Conservation (phyloP, 805 yeast species). For the Hanseniaspora meyeri region DNA sequence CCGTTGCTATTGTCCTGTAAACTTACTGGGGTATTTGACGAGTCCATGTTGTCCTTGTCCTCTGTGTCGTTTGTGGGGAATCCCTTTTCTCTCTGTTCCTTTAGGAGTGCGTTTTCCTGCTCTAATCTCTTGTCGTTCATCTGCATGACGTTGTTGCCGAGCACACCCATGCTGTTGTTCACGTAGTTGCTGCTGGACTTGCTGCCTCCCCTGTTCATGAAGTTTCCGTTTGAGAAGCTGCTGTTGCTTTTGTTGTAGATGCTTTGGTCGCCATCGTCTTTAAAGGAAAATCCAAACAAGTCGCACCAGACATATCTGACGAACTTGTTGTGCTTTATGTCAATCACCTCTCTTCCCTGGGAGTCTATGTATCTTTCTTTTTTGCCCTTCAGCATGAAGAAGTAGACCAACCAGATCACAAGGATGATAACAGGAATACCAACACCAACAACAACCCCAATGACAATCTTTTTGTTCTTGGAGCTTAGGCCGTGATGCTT, state of each 20-base stretch:
- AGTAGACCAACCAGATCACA: conserved; percentile 20
- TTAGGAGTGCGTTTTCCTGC: conserved; percentile 1
- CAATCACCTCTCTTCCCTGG: conserved; percentile 29
- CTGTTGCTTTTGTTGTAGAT: background rate
- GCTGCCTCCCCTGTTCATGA: conserved; percentile 1
- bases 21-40: background rate
- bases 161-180: background rate
- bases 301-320: conserved; percentile 15
- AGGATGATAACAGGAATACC: conserved; percentile 45
- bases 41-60: background rate
- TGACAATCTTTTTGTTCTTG: conserved; percentile 41
- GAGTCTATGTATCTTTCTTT: conserved; percentile 28
- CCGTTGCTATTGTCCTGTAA: background rate
- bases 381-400: conserved; percentile 24
- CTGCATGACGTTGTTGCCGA: conserved; percentile 5
- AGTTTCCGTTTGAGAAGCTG: background rate
- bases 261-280: background rate
- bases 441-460: conserved; percentile 61
- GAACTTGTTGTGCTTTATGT: conserved; percentile 25
- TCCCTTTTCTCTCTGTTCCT: conserved; percentile 10
- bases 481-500: conserved; percentile 34
- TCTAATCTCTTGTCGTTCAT: conserved; percentile 7
- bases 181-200: background rate
- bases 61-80: conserved; percentile 10
- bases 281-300: conserved; percentile 3